These are phyloP conservation scores for Hypoxylon sp. DNA, from an alignment of 2,329 filamentous ascomycete species.

Conservation along the genomic window DNA sequence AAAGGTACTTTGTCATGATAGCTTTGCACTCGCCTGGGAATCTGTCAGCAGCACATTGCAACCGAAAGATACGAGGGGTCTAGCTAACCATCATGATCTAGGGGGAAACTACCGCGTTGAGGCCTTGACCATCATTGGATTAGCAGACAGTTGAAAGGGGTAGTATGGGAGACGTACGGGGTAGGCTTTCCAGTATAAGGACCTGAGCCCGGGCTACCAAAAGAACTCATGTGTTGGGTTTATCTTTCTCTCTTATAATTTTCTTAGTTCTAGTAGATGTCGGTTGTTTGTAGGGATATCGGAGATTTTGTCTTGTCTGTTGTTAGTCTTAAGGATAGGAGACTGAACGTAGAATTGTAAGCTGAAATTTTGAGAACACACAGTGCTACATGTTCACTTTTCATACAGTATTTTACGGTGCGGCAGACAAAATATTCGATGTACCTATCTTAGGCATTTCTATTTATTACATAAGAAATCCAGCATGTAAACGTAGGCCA, in stretches of 20 bases:
- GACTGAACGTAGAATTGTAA: neutral
- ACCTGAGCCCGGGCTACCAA: constrained; percentile 45
- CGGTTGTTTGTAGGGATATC: neutral
- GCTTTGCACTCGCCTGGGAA: constrained; percentile 86
- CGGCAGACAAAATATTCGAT: too few species aligned
- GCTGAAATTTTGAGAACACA: constrained; percentile 14
- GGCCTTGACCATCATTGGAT: constrained; percentile 67
- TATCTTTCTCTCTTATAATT: neutral
- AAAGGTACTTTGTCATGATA: constrained; percentile 84
- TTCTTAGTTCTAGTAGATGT: neutral
- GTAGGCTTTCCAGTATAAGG: constrained; percentile 43
- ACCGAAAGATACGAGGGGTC: neutral
- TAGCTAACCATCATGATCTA: constrained; percentile 84
- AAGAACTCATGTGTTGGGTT: constrained; percentile 47
- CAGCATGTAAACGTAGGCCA: too few species aligned
- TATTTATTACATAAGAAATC: too few species aligned
- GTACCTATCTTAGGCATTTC: too few species aligned
- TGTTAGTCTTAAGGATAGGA: neutral
- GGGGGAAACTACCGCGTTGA: constrained; percentile 92
- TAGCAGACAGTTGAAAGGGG: too few species aligned
- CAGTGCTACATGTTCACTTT: constrained; percentile 4
- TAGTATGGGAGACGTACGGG: constrained; percentile 38
- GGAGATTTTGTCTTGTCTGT: constrained; percentile 1
- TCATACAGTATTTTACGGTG: constrained; percentile 1
- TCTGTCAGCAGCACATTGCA: neutral